A percentile compares a stretch with the other conserved stretches of the same genome.
Evolutionary conservation across 805 yeast species (phyloP).

Genomic region (Ogataea pilisensis): DNA sequence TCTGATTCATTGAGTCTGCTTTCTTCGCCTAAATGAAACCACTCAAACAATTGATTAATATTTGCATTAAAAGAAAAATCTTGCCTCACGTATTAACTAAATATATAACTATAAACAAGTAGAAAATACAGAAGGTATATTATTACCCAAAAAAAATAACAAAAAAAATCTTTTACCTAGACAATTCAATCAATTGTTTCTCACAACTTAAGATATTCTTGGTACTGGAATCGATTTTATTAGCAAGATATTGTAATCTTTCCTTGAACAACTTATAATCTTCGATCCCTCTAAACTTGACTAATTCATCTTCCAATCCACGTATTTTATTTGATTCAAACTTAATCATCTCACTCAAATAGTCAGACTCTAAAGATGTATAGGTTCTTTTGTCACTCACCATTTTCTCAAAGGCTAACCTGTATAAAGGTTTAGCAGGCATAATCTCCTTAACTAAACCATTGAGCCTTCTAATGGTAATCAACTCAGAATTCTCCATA

Average conservation of each 20-base stretch:
- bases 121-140: not conserved
- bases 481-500: constrained; percentile 75
- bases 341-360: constrained; percentile 48
- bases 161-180: constrained; percentile 1
- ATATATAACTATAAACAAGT: not conserved
- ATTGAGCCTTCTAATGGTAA: constrained; percentile 66
- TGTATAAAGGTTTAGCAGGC: constrained; percentile 82
- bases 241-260: constrained; percentile 62
- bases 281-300: constrained; percentile 47
- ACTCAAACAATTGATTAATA: too few species aligned
- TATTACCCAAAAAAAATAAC: not conserved
- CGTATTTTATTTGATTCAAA: constrained; percentile 60
- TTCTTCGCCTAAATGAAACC: too few species aligned
- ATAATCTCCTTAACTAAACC: constrained; percentile 64
- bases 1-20: constrained; percentile 16
- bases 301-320: constrained; percentile 68
- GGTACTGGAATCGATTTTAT: constrained; percentile 62
- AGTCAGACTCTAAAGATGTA: constrained; percentile 60
- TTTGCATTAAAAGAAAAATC: too few species aligned
- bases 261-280: constrained; percentile 52
- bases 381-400: constrained; percentile 52
- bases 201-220: constrained; percentile 46
- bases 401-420: constrained; percentile 72
- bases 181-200: constrained; percentile 27
- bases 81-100: too few species aligned